A percentile compares a stretch with the other conserved stretches of the same genome.
Evolutionary conservation across 2,329 filamentous ascomycete species (phyloP).

Genomic region (Calonectria pseudoreteaudii): DNA sequence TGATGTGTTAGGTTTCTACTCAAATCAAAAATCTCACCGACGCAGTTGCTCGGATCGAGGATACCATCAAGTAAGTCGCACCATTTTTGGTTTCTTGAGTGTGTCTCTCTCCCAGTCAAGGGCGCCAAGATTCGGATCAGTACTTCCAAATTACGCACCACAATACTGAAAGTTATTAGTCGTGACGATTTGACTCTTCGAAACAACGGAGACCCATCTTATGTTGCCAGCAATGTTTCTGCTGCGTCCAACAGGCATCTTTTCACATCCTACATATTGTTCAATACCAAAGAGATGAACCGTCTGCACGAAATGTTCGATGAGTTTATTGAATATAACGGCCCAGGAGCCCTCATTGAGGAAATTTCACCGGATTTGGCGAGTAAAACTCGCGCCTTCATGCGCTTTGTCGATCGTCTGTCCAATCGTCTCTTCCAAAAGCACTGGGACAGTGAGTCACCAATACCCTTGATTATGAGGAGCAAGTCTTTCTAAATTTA

Average conservation of each 20-base stretch:
- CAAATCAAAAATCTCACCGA: background rate
- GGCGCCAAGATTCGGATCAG: background rate
- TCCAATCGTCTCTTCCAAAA: background rate
- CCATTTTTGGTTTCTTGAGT: too few relatives aligned
- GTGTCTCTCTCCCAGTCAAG: too few relatives aligned
- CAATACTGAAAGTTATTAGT: background rate
- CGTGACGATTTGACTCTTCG: background rate
- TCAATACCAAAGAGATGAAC: background rate
- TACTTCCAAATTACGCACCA: background rate
- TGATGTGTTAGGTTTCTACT: background rate
- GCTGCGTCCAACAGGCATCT: background rate
- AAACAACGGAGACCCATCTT: background rate
- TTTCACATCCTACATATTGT: background rate
- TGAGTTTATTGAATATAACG: background rate
- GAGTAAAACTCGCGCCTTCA: background rate
- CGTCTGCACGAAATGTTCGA: background rate
- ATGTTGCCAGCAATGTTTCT: background rate
- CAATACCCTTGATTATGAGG: background rate
- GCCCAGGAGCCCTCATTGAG: background rate
- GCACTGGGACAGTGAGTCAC: background rate
- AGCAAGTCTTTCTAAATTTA: background rate
- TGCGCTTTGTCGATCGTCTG: background rate
- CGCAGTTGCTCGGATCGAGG: background rate
- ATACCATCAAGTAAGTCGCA: background rate
- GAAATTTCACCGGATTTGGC: background rate